These are phyloP conservation scores for Tulasnella sp. DNA, from an alignment of 768 basidiomycete species.

Conservation along the genomic window DNA sequence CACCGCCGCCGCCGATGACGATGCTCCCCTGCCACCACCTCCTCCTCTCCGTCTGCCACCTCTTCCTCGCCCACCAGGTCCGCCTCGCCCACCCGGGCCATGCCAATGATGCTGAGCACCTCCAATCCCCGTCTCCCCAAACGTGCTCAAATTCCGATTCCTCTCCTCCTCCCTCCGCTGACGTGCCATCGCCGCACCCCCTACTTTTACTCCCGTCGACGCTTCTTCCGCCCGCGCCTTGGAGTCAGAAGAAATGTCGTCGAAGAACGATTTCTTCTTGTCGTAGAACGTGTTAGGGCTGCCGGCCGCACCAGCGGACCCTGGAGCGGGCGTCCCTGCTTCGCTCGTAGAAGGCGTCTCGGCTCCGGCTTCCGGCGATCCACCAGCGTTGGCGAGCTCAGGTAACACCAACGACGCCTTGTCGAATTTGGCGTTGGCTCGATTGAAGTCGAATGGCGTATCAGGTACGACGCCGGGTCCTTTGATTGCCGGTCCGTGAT, in stretches of 20 bases:
- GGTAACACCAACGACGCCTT: slow-evolving; percentile 55
- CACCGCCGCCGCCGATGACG: not conserved
- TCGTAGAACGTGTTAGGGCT: slow-evolving; percentile 34
- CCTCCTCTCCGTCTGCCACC: slow-evolving; percentile 18
- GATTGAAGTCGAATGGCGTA: slow-evolving; percentile 79
- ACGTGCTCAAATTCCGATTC: slow-evolving; percentile 80
- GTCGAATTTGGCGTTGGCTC: slow-evolving; percentile 75
- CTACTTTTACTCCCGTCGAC: slow-evolving; percentile 35
- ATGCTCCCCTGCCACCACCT: slow-evolving; percentile 5
- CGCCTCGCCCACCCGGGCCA: slow-evolving; percentile 6
- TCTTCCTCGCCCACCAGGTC: not conserved
- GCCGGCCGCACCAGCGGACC: slow-evolving; percentile 1
- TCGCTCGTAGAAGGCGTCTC: not conserved
- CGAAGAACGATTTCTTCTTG: slow-evolving; percentile 71
- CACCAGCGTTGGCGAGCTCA: slow-evolving; percentile 36
- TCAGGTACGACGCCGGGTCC: slow-evolving; percentile 56
- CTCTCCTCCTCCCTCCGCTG: slow-evolving; percentile 78
- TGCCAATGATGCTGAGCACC: slow-evolving; percentile 39
- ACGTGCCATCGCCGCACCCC: slow-evolving; percentile 50
- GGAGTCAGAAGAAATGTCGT: slow-evolving; percentile 51
- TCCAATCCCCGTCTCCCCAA: slow-evolving; percentile 79
- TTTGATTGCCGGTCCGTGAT: slow-evolving; percentile 36
- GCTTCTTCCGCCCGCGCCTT: slow-evolving; percentile 34
- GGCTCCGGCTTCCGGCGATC: slow-evolving; percentile 5
- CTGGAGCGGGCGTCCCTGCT: slow-evolving; percentile 33